Conservation (phyloP, 495 filamentous ascomycete species). For the Copromyces sp. region DNA sequence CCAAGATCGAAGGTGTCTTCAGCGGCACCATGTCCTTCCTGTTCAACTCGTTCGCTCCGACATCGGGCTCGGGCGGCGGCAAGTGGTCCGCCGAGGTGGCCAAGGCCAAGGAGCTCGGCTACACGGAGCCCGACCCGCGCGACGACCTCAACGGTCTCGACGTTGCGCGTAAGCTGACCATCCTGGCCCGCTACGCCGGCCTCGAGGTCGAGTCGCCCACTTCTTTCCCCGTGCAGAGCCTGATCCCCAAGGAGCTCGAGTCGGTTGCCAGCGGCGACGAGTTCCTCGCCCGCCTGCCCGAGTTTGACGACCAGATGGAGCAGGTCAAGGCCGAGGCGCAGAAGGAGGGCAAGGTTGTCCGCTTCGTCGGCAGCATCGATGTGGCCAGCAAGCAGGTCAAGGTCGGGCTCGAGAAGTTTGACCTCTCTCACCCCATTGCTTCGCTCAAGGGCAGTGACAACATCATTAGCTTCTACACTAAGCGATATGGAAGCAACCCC, state of each 20-base stretch:
- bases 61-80: slow-evolving; percentile 47
- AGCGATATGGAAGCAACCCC: slow-evolving; percentile 81
- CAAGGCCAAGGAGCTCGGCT: slow-evolving; percentile 88
- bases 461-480: slow-evolving; percentile 95
- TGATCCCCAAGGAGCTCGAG: slow-evolving; percentile 79
- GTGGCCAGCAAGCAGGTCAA: slow-evolving; percentile 63
- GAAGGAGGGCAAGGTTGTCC: slow-evolving; percentile 78
- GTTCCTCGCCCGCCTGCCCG: slow-evolving; percentile 66
- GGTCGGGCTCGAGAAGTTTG: slow-evolving; percentile 82
- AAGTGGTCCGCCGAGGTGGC: slow-evolving; percentile 82
- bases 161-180: slow-evolving; percentile 93
- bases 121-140: slow-evolving; percentile 91
- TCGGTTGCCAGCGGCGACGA: slow-evolving; percentile 61
- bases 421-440: slow-evolving; percentile 75
- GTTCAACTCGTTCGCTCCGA: slow-evolving; percentile 87
- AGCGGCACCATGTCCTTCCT: slow-evolving; percentile 93
- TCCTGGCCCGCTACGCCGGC: slow-evolving; percentile 75
- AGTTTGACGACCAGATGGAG: slow-evolving; percentile 78
- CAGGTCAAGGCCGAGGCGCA: slow-evolving; percentile 66
- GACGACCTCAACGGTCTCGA: slow-evolving; percentile 96
- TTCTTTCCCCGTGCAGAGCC: slow-evolving; percentile 79
- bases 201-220: slow-evolving; percentile 67
- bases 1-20: slow-evolving; percentile 89
- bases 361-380: slow-evolving; percentile 91
- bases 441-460: slow-evolving; percentile 94